Conservation (phyloP, 768 basidiomycete species). For the Dioszegia aurantiaca region DNA sequence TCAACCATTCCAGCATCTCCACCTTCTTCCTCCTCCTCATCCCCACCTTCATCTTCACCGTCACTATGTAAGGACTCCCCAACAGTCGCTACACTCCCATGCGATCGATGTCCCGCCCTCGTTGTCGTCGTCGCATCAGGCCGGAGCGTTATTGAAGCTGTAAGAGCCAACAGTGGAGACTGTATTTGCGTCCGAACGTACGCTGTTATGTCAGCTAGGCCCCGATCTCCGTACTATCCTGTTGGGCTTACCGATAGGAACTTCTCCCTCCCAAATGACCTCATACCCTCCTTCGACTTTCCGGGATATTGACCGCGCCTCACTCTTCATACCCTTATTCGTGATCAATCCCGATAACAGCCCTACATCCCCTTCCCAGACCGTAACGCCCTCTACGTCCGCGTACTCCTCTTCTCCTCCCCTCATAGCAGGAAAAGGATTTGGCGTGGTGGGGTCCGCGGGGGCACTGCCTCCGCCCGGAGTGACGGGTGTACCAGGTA, state of each 20-base stretch:
- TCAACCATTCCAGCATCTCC: slow-evolving; percentile 62
- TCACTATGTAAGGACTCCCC: slow-evolving; percentile 46
- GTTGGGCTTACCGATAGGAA: slow-evolving; percentile 81
- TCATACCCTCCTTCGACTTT: slow-evolving; percentile 71
- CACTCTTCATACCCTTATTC: slow-evolving; percentile 49
- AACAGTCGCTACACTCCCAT: slow-evolving; percentile 27
- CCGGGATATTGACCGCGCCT: slow-evolving; percentile 64
- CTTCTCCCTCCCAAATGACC: slow-evolving; percentile 71
- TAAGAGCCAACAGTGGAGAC: slow-evolving; percentile 78
- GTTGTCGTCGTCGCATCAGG: slow-evolving; percentile 52
- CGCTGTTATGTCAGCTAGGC: slow-evolving; percentile 55
- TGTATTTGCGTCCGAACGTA: slow-evolving; percentile 67
- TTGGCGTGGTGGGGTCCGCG: slow-evolving; percentile 66
- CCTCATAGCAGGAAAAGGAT: slow-evolving; percentile 72
- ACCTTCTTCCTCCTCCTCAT: slow-evolving; percentile 25
- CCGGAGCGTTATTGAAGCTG: slow-evolving; percentile 79
- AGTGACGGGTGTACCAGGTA: slow-evolving; percentile 56
- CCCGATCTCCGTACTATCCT: background rate
- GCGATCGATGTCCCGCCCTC: background rate
- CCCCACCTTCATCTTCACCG: slow-evolving; percentile 53
- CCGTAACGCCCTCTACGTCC: slow-evolving; percentile 69
- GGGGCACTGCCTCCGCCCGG: background rate
- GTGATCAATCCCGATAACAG: slow-evolving; percentile 63
- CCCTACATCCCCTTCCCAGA: slow-evolving; percentile 54
- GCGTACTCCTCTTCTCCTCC: slow-evolving; percentile 74